phyloP scores from a whole-genome alignment of 768 basidiomycete genomes.

The Trichaptum fuscoviolaceum region DNA sequence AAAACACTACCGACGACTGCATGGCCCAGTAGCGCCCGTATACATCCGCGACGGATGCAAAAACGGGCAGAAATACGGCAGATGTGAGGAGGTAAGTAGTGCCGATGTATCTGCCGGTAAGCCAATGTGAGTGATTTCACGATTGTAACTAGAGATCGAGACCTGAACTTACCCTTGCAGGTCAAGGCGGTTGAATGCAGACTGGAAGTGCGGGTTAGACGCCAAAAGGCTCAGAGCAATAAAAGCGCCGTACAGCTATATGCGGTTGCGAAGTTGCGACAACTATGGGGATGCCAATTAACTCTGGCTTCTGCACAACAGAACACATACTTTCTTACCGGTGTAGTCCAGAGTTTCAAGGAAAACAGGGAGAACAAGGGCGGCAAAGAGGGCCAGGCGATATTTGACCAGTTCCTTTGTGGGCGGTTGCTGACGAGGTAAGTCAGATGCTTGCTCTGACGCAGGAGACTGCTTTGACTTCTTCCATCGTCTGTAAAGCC shows the following conservation, averaged over 20 bases:
- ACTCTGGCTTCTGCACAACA: neutral
- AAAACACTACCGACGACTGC: constrained; percentile 39
- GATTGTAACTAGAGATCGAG: neutral
- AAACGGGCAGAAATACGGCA: constrained; percentile 49
- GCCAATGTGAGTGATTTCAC: neutral
- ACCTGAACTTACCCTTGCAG: constrained; percentile 23
- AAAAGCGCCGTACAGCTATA: constrained; percentile 36
- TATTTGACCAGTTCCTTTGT: neutral
- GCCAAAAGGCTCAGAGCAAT: too few species aligned
- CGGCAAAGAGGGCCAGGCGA: constrained; percentile 9
- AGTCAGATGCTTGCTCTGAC: neutral
- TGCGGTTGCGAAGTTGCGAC: constrained; percentile 48
- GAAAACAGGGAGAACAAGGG: constrained; percentile 36
- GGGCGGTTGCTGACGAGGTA: neutral
- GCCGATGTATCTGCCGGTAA: constrained; percentile 36
- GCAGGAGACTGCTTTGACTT: neutral
- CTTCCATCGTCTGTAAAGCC: neutral
- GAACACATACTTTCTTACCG: constrained; percentile 13
- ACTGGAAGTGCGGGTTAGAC: constrained; percentile 15
- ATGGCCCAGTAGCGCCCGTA: constrained; percentile 45
- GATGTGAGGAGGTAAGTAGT: constrained; percentile 46
- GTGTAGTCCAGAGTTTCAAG: constrained; percentile 37
- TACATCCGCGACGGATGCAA: constrained; percentile 44
- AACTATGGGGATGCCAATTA: constrained; percentile 22
- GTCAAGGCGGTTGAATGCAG: constrained; percentile 28